Conservation (phyloP, 2,329 filamentous ascomycete genomes). For the Talaromyces sp. region DNA sequence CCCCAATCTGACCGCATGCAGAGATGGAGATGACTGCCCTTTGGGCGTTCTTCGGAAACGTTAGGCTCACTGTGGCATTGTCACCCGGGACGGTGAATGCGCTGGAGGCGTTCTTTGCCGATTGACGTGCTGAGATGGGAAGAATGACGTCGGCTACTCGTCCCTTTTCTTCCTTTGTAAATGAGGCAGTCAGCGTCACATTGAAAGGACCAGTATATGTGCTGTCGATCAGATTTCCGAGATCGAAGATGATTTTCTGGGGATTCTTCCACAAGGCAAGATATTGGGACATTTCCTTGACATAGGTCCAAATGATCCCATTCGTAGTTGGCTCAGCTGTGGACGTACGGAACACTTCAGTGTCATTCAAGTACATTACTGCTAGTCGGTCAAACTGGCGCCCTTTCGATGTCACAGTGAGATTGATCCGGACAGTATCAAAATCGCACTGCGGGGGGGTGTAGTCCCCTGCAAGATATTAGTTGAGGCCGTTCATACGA, state of each 20-base stretch:
- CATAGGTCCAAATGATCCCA: conserved; percentile 71
- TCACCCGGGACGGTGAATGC: conserved; percentile 63
- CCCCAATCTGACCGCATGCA: conserved; percentile 68
- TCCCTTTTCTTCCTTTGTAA: conserved; percentile 50
- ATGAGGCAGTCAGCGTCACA: conserved; percentile 68
- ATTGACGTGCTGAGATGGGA: conserved; percentile 47
- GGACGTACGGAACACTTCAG: conserved; percentile 77
- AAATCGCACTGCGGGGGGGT: conserved; percentile 65
- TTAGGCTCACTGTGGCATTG: conserved; percentile 55
- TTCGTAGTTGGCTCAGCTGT: conserved; percentile 70
- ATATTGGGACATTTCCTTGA: conserved; percentile 74
- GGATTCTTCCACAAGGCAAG: conserved; percentile 62
- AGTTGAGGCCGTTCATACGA: conserved; percentile 12
- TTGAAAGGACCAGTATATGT: conserved; percentile 71
- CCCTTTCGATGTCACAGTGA: conserved; percentile 68
- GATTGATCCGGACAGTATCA: conserved; percentile 69
- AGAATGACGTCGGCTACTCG: conserved; percentile 61
- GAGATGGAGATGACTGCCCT: conserved; percentile 72
- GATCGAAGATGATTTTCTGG: conserved; percentile 75
- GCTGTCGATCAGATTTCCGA: conserved; percentile 67
- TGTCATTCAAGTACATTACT: conserved; percentile 70
- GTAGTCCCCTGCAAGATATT: conserved; percentile 51
- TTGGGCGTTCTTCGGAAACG: conserved; percentile 62
- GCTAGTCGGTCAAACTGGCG: conserved; percentile 74
- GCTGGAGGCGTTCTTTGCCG: conserved; percentile 51